A percentile compares a stretch with the other conserved stretches of the same genome.
phyloP scores from a whole-genome alignment of 148 eudicot species.

The Cornus controversa region DNA sequence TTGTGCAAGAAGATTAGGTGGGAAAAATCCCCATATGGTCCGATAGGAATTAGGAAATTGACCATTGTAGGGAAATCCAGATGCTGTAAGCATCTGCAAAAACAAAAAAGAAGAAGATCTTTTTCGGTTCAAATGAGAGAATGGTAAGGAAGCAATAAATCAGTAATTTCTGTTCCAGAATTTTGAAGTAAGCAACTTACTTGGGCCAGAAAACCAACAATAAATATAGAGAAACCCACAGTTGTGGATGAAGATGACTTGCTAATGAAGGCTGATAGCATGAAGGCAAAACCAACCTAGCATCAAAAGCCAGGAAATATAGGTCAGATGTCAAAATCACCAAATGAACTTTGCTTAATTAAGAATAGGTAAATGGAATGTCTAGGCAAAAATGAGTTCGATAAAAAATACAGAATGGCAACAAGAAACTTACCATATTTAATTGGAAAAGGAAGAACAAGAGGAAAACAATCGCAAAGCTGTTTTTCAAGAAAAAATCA shows the following conservation, averaged over 20 bases:
- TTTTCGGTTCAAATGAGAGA: conserved; percentile 6
- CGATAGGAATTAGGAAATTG: conserved; percentile 27
- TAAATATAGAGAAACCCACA: conserved; percentile 60
- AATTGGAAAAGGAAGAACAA: conserved; percentile 80
- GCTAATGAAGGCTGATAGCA: conserved; percentile 59
- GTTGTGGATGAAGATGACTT: conserved; percentile 64
- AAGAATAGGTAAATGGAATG: background rate
- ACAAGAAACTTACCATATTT: conserved; percentile 58
- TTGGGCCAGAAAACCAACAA: conserved; percentile 64
- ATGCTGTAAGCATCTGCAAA: conserved; percentile 68
- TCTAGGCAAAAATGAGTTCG: background rate
- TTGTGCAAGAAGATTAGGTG: conserved; percentile 64
- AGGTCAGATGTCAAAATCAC: background rate
- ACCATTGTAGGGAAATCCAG: conserved; percentile 66
- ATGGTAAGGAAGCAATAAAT: background rate
- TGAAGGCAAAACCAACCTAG: conserved; percentile 64
- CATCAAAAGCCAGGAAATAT: conserved; percentile 20
- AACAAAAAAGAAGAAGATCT: conserved; percentile 3
- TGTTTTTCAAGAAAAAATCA: conserved; percentile 73
- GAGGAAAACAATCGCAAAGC: conserved; percentile 62
- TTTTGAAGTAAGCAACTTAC: conserved; percentile 28
- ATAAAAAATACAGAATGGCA: background rate
- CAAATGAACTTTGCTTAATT: conserved; percentile 5
- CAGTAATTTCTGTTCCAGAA: conserved; percentile 9
- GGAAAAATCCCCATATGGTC: conserved; percentile 52